phyloP scores from a whole-genome alignment of 106 monocot species.

The Ottelia alismoides region DNA sequence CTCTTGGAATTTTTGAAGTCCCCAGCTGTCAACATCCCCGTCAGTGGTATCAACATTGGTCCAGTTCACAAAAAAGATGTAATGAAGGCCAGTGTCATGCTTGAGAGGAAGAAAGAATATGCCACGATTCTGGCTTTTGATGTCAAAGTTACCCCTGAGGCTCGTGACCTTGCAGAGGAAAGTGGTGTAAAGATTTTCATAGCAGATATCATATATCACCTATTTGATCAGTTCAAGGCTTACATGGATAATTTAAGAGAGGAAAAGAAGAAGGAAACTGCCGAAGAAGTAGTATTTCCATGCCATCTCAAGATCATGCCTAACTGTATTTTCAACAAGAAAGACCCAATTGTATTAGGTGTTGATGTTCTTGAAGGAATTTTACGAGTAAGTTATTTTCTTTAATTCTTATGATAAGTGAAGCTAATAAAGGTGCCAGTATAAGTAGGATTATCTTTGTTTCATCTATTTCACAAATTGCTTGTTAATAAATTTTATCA shows the following conservation, averaged over 20 bases:
- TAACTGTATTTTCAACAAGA: constrained; percentile 91
- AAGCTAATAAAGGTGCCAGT: neutral
- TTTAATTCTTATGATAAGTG: neutral
- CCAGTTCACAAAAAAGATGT: constrained; percentile 98
- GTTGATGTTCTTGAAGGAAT: constrained; percentile 89
- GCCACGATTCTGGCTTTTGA: constrained; percentile 93
- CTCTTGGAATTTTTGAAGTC: constrained; percentile 76
- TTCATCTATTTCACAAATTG: neutral
- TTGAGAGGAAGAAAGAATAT: constrained; percentile 87
- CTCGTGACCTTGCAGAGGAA: constrained; percentile 72
- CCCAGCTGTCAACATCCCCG: constrained; percentile 81
- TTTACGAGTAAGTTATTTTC: constrained; percentile 38
- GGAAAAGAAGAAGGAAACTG: constrained; percentile 88
- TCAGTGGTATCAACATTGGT: constrained; percentile 83
- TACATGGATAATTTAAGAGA: constrained; percentile 77
- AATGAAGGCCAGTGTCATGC: constrained; percentile 95
- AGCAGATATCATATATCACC: constrained; percentile 96
- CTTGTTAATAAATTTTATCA: neutral
- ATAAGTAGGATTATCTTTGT: neutral
- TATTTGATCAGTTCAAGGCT: constrained; percentile 97
- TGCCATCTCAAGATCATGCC: constrained; percentile 92
- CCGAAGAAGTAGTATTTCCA: constrained; percentile 94
- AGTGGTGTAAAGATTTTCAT: constrained; percentile 76
- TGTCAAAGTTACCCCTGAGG: constrained; percentile 91
- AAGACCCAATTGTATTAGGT: constrained; percentile 95